Evolutionary conservation across 2,329 filamentous ascomycete species (phyloP).

Genomic region (Aureobasidium subglaciale): DNA sequence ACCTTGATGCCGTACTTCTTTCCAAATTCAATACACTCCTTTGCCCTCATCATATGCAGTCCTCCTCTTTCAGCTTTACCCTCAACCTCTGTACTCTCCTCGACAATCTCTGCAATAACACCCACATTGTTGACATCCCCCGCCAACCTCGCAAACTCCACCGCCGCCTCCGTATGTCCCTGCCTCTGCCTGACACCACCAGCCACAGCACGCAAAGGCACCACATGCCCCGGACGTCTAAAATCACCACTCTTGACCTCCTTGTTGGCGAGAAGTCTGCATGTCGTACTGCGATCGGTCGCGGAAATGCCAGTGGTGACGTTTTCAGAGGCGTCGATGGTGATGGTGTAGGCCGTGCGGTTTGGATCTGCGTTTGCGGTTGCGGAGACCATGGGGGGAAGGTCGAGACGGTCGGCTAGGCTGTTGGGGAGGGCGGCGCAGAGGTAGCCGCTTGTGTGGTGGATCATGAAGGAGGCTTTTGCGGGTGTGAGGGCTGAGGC

Average conservation of each 20-base stretch:
- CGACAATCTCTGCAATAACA: conserved; percentile 87
- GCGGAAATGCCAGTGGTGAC: conserved; percentile 88
- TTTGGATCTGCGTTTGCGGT: conserved; percentile 70
- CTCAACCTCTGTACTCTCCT: conserved; percentile 66
- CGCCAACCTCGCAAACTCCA: conserved; percentile 81
- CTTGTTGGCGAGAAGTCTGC: conserved; percentile 66
- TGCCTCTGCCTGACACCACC: conserved; percentile 74
- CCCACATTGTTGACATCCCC: conserved; percentile 57
- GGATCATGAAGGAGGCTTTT: conserved; percentile 95
- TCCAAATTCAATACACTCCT: conserved; percentile 83
- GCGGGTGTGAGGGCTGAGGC: conserved; percentile 74
- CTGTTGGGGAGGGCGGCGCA: conserved; percentile 73
- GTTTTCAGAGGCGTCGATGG: conserved; percentile 67
- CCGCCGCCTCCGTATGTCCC: conserved; percentile 89
- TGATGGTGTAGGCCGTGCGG: conserved; percentile 86
- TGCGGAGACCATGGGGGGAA: conserved; percentile 77
- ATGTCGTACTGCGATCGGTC: conserved; percentile 76
- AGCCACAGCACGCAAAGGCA: conserved; percentile 70
- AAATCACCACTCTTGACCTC: conserved; percentile 54
- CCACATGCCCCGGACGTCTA: conserved; percentile 79
- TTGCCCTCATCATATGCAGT: conserved; percentile 82
- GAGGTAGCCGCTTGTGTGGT: conserved; percentile 80
- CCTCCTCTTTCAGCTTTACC: conserved; percentile 59
- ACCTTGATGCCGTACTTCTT: conserved; percentile 83
- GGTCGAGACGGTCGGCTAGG: conserved; percentile 62